Percentiles rank a stretch among this genome's conserved stretches.
phyloP scores from a whole-genome alignment of 805 yeast species.

The Candida mattraensis region DNA sequence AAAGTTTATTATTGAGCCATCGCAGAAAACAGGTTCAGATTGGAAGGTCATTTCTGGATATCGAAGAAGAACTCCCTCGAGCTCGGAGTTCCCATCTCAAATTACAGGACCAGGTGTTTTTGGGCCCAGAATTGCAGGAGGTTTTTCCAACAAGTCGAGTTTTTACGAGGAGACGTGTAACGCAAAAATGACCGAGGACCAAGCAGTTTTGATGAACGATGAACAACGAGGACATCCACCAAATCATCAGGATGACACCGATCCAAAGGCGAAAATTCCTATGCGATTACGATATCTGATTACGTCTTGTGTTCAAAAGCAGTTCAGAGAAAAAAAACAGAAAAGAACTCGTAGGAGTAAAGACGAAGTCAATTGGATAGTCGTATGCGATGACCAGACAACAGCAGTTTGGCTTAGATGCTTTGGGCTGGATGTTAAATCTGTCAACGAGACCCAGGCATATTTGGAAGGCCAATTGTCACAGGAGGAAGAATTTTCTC shows the following conservation, averaged over 20 bases:
- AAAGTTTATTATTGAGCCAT: constrained; percentile 38
- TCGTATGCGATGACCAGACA: constrained; percentile 61
- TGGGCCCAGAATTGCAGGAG: constrained; percentile 2
- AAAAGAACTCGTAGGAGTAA: background rate
- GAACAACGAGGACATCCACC: too few species aligned
- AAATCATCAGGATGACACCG: constrained; percentile 2
- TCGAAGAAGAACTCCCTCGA: constrained; percentile 44
- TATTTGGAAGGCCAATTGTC: constrained; percentile 28
- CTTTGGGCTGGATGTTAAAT: constrained; percentile 51
- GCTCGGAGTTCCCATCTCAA: constrained; percentile 33
- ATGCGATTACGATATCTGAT: constrained; percentile 51
- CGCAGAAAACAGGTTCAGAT: constrained; percentile 45
- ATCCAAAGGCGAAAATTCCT: constrained; percentile 47
- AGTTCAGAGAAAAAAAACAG: constrained; percentile 40
- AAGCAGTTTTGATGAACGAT: too few species aligned
- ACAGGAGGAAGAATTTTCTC: constrained; percentile 17
- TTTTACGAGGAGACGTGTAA: too few species aligned
- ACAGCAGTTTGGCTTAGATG: constrained; percentile 55
- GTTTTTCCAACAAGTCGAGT: too few species aligned
- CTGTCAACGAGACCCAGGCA: constrained; percentile 51
- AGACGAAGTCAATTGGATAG: constrained; percentile 44
- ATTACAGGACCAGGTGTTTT: constrained; percentile 17
- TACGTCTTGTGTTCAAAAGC: constrained; percentile 58
- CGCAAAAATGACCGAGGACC: too few species aligned
- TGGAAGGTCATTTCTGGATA: constrained; percentile 51